Percentiles rank a stretch among this genome's conserved stretches.
Conservation (phyloP, 2,329 filamentous ascomycete genomes). For the Thielaviopsis populi region DNA sequence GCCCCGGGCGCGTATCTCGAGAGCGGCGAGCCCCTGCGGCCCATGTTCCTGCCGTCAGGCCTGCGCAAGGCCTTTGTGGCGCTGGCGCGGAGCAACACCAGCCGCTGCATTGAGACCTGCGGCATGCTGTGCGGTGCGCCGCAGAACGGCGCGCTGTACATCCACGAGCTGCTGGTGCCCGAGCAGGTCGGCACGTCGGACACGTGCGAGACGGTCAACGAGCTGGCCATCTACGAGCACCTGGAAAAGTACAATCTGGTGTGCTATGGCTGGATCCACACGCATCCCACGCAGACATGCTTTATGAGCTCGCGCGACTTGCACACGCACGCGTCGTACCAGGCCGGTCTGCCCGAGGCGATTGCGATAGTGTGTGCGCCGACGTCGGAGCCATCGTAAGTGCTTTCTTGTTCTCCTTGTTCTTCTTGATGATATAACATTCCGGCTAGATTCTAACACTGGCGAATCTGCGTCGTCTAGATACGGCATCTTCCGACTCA, state of each 20-base stretch:
- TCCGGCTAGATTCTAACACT: constrained; percentile 8
- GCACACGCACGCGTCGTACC: constrained; percentile 87
- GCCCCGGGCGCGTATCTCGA: constrained; percentile 77
- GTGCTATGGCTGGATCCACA: constrained; percentile 94
- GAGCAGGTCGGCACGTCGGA: constrained; percentile 82
- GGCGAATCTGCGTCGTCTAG: constrained; percentile 29
- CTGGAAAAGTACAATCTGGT: constrained; percentile 72
- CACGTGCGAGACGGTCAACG: constrained; percentile 88
- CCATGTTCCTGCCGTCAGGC: constrained; percentile 67
- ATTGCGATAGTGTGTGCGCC: constrained; percentile 95
- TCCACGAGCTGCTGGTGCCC: constrained; percentile 76
- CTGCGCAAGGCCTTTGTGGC: constrained; percentile 62
- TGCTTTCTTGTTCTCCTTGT: constrained; percentile 19
- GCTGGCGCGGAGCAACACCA: constrained; percentile 62
- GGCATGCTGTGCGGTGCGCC: constrained; percentile 84
- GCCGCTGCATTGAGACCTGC: constrained; percentile 76
- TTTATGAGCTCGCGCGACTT: constrained; percentile 93
- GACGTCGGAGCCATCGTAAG: constrained; percentile 58
- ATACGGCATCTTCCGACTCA: constrained; percentile 84
- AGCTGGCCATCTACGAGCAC: constrained; percentile 72
- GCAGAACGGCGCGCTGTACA: constrained; percentile 85
- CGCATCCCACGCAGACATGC: constrained; percentile 88
- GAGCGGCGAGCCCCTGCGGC: constrained; percentile 71
- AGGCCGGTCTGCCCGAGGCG: constrained; percentile 91
- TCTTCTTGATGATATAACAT: neutral